A percentile compares a stretch with the other conserved stretches of the same genome.
Conservation (phyloP, 768 basidiomycete genomes). For the Boletus reticuloceps region DNA sequence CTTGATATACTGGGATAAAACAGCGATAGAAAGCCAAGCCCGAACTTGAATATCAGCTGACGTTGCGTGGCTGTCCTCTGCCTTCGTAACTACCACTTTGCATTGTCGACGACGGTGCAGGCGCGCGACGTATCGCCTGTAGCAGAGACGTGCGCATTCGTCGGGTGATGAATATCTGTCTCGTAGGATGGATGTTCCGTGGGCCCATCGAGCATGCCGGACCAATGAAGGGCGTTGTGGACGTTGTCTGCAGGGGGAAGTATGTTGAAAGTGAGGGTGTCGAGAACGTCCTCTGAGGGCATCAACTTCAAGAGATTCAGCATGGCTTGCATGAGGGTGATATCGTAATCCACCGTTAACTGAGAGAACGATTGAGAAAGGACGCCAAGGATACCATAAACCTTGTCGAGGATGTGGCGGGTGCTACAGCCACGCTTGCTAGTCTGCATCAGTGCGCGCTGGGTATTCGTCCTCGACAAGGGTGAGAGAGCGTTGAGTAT, state of each 20-base stretch:
- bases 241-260: neutral
- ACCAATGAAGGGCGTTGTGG: constrained; percentile 2
- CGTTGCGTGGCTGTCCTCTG: neutral
- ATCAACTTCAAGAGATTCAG: constrained; percentile 8
- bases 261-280: constrained; percentile 10
- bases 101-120: neutral
- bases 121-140: neutral
- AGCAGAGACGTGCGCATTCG: neutral
- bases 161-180: constrained; percentile 2
- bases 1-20: neutral
- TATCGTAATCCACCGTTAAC: constrained; percentile 2
- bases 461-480: neutral
- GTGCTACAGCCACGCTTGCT: neutral
- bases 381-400: constrained; percentile 11
- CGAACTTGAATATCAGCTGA: neutral
- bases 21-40: neutral
- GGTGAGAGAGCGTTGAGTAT: constrained; percentile 10
- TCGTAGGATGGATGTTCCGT: constrained; percentile 13
- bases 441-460: constrained; percentile 10
- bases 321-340: neutral
- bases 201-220: constrained; percentile 3
- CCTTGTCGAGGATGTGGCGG: neutral
- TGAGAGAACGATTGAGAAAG: neutral
- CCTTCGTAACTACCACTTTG: constrained; percentile 3
- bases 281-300: constrained; percentile 5